phyloP scores from a whole-genome alignment of 139 green algal genomes.

The Closterium sp. region DNA sequence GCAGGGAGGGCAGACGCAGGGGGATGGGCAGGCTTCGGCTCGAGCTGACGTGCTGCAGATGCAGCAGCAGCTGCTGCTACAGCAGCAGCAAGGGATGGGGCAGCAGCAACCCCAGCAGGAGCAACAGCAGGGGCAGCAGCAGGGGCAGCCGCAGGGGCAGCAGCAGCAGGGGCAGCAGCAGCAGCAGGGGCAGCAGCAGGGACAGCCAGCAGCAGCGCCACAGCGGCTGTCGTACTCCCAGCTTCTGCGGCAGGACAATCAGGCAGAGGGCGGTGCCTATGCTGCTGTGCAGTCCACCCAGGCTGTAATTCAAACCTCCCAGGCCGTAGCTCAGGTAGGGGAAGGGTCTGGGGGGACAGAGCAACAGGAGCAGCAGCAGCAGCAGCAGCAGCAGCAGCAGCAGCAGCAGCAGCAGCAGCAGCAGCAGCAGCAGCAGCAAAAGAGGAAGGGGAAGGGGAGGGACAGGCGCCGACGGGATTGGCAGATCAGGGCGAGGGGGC shows the following conservation, averaged over 20 bases:
- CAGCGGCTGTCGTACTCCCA: not conserved
- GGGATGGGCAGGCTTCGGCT: not conserved
- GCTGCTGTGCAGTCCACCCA: not conserved
- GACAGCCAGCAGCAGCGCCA: not conserved
- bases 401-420: conserved; percentile 34
- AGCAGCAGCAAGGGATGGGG: not conserved
- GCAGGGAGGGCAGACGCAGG: not conserved
- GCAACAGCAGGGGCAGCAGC: conserved; percentile 12
- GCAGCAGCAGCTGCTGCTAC: conserved; percentile 3
- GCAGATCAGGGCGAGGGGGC: not conserved
- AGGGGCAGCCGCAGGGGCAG: conserved; percentile 4
- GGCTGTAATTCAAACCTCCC: not conserved
- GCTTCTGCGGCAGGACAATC: not conserved
- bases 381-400: conserved; percentile 29
- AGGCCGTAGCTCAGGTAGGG: not conserved
- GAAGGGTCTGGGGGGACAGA: not conserved
- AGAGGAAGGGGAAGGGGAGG: conserved; percentile 8
- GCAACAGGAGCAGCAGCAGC: not conserved
- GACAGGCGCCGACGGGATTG: not conserved
- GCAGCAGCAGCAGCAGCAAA: conserved; percentile 31
- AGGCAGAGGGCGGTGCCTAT: not conserved
- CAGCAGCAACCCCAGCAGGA: conserved; percentile 17
- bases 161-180: conserved; percentile 8
- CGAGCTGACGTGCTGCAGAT: not conserved
- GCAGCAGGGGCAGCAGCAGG: conserved; percentile 13